Conservation (phyloP, 306 rosid genomes). For the Ormosia emarginata region DNA sequence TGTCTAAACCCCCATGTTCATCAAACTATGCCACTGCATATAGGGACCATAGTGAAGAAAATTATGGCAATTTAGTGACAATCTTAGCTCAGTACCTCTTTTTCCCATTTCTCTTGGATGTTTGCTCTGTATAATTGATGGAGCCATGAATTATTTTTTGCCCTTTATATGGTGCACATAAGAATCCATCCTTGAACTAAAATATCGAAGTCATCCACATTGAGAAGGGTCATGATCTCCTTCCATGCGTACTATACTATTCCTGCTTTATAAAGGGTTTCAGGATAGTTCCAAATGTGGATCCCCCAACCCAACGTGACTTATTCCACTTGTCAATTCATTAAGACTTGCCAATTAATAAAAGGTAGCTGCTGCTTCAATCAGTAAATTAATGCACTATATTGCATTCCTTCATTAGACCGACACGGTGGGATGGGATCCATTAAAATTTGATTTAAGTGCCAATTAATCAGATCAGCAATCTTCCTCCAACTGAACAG, state of each 20-base stretch:
- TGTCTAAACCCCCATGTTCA: conserved; percentile 19
- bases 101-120: conserved; percentile 32
- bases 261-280: conserved; percentile 19
- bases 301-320: conserved; percentile 30
- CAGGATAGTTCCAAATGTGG: conserved; percentile 30
- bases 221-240: neutral
- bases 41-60: conserved; percentile 44
- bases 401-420: conserved; percentile 30
- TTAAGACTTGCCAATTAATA: neutral
- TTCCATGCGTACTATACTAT: neutral
- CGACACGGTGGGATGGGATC: conserved; percentile 34
- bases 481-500: conserved; percentile 23
- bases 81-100: conserved; percentile 3
- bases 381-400: conserved; percentile 13
- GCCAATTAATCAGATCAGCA: conserved; percentile 19
- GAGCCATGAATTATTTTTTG: neutral
- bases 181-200: neutral
- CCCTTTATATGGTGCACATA: neutral
- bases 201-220: neutral
- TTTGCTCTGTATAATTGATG: conserved; percentile 32
- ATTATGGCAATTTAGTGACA: conserved; percentile 30
- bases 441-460: conserved; percentile 25
- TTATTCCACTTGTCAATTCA: conserved; percentile 34
- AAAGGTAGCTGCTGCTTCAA: conserved; percentile 11
- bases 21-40: neutral